Conservation (phyloP, 495 filamentous ascomycete genomes). For the Echria macrotheca region DNA sequence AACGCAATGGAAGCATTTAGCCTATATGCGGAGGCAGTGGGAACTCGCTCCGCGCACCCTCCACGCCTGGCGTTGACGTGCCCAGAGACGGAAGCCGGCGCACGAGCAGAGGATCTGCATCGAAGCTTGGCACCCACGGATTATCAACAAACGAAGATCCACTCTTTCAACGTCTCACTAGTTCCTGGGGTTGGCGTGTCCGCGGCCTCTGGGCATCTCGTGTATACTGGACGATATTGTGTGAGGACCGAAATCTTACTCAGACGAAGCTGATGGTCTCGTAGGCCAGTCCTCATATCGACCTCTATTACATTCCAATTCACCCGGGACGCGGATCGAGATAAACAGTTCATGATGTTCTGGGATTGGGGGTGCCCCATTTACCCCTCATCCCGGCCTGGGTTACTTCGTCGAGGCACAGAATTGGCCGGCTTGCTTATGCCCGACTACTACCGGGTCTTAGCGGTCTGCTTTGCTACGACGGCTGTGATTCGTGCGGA, state of each 20-base stretch:
- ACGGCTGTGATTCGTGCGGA: conserved; percentile 14
- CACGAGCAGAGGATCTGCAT: conserved; percentile 6
- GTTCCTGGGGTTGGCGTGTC: no score
- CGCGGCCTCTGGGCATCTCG: no score
- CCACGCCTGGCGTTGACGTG: not conserved
- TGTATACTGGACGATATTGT: no score
- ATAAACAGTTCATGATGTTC: conserved; percentile 1
- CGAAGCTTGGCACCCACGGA: not conserved
- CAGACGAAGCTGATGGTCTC: no score
- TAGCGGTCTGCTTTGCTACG: not conserved
- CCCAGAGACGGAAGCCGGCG: conserved; percentile 2
- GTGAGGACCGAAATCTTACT: no score
- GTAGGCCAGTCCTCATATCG: no score
- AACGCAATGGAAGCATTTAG: conserved; percentile 15
- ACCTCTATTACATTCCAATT: no score
- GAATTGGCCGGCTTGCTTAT: conserved; percentile 11
- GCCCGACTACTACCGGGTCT: conserved; percentile 15
- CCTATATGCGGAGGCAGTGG: conserved; percentile 15
- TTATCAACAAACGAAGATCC: no score
- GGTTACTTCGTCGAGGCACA: conserved; percentile 4
- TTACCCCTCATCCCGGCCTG: conserved; percentile 21
- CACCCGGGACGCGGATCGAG: not conserved
- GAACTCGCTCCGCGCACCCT: not conserved
- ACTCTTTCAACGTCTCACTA: no score
- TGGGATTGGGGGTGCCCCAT: conserved; percentile 4